Evolutionary conservation across 2,329 filamentous ascomycete species (phyloP), one percentile per base, ranked within the genome.

Genomic region (Botryosphaeria dothidea): DNA sequence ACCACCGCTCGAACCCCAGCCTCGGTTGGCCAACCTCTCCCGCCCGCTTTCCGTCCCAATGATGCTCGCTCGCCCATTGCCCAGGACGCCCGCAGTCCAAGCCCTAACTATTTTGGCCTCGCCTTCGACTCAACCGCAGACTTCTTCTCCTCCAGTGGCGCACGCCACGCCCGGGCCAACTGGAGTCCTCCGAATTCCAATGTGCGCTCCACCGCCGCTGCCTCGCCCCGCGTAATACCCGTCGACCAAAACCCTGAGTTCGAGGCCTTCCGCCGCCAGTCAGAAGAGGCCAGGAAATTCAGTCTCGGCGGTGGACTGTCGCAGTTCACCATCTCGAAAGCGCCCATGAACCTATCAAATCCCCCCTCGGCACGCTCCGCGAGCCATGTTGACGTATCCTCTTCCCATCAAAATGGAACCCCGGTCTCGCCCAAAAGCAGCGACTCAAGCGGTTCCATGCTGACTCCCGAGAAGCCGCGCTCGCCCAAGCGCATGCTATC

Each of bases 31-130:
- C 65, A 67, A 48, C 66, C 72, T 15, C 68, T 71, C 4, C 67
- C 73, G n/a, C 72, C 76, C 31, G 15, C 46, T 19, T 70, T 72
- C 38, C 52, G 49, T 17, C 70, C 73, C 65, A 74, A 75, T 43
- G 68, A 75, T n/a, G 67, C 71, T 43, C 75, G 73, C 64, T 72
- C 75, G 4, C 74, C 75, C 13, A 69, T 72, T 27, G 65, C 66
- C 43, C 74, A 76, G 52, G 69, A 72, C n/a, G 70, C 72, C 3
- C 70, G 71, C 48, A 76, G 73, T 3, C 76, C 84, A 25, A 94
- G 92, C 74, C 92, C 92, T 13, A 96, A 93, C 75, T 97, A 97
- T 78, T 97, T 97, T 75, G 91, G 91, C 64, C 86, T 96, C 66
- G 82, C 88, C 31, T 80, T 92, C 67, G 88, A 92, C 66, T 76